phyloP scores from a whole-genome alignment of 2,329 filamentous ascomycete species.

The Ampelomyces quisqualis region DNA sequence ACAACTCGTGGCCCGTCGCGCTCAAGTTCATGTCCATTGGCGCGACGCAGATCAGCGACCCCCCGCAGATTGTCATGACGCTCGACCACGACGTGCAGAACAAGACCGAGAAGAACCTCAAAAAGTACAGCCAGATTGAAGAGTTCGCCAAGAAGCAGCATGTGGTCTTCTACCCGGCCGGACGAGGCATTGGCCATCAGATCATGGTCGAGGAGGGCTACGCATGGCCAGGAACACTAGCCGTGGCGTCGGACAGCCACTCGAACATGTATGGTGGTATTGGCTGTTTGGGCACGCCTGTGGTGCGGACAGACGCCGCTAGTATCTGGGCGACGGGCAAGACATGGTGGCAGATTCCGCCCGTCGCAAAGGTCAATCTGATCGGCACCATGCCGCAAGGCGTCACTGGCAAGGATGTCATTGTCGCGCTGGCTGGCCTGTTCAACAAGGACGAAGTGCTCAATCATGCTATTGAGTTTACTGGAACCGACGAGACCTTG shows the following conservation, averaged over 20 bases:
- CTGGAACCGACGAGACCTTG: slow-evolving; percentile 76
- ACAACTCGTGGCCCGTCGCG: slow-evolving; percentile 76
- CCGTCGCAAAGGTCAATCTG: slow-evolving; percentile 76
- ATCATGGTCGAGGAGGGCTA: slow-evolving; percentile 85
- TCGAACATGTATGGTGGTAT: slow-evolving; percentile 83
- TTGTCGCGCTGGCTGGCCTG: slow-evolving; percentile 80
- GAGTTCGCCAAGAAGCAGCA: slow-evolving; percentile 78
- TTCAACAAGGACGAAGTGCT: slow-evolving; percentile 87
- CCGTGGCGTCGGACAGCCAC: slow-evolving; percentile 77
- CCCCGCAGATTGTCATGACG: slow-evolving; percentile 75
- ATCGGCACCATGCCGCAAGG: slow-evolving; percentile 73
- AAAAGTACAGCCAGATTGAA: slow-evolving; percentile 81
- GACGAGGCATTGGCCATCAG: slow-evolving; percentile 84
- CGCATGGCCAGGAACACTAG: slow-evolving; percentile 82
- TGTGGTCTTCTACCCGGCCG: slow-evolving; percentile 74
- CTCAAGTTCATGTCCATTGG: slow-evolving; percentile 82
- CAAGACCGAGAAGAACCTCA: slow-evolving; percentile 71
- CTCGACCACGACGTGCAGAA: slow-evolving; percentile 91
- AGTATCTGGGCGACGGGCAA: slow-evolving; percentile 78
- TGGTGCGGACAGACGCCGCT: slow-evolving; percentile 86
- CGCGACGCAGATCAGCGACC: slow-evolving; percentile 70
- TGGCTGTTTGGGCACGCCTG: slow-evolving; percentile 71
- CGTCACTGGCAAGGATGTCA: slow-evolving; percentile 92
- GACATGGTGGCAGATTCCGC: slow-evolving; percentile 89
- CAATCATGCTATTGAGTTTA: slow-evolving; percentile 89